These are phyloP conservation scores for Lippia alba DNA, from an alignment of 305 asterid genomes.

Conservation along the genomic window DNA sequence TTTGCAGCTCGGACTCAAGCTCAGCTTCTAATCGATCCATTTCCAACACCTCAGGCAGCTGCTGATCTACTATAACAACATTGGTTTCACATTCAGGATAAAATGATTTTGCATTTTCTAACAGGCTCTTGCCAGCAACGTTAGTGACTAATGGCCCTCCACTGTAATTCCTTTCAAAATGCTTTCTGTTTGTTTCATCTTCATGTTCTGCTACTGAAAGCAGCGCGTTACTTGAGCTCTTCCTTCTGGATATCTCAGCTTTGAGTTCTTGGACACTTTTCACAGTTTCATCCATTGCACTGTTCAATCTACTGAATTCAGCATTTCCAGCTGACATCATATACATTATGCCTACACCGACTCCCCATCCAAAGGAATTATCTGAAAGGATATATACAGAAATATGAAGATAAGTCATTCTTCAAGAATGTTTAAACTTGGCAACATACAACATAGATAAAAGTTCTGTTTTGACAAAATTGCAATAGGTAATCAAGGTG, in stretches of 20 bases:
- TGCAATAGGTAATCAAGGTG: too few species aligned
- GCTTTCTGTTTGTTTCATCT: conserved; percentile 19
- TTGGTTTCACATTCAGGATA: conserved; percentile 46
- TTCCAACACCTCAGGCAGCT: conserved; percentile 62
- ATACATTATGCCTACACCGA: conserved; percentile 78
- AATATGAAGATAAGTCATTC: too few species aligned
- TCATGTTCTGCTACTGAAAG: conserved; percentile 34
- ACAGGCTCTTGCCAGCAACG: conserved; percentile 8
- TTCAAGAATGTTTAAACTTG: too few species aligned
- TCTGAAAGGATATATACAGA: conserved; percentile 43
- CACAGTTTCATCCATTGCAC: conserved; percentile 68
- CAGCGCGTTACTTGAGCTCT: conserved; percentile 29
- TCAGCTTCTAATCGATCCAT: conserved; percentile 84
- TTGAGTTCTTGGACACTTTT: conserved; percentile 70
- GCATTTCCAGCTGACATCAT: conserved; percentile 85
- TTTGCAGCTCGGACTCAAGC: conserved; percentile 68
- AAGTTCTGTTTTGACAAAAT: too few species aligned
- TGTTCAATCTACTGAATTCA: conserved; percentile 59
- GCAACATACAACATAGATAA: too few species aligned
- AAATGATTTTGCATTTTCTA: conserved; percentile 27
- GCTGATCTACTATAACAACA: conserved; percentile 53
- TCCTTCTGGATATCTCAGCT: conserved; percentile 61
- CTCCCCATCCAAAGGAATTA: conserved; percentile 70
- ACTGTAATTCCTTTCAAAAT: conserved; percentile 17
- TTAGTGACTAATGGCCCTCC: conserved; percentile 3